Evolutionary conservation across 345 rosid species (phyloP), one percentile per base, ranked within the genome.

Genomic region (Sisymbrium altissimum): DNA sequence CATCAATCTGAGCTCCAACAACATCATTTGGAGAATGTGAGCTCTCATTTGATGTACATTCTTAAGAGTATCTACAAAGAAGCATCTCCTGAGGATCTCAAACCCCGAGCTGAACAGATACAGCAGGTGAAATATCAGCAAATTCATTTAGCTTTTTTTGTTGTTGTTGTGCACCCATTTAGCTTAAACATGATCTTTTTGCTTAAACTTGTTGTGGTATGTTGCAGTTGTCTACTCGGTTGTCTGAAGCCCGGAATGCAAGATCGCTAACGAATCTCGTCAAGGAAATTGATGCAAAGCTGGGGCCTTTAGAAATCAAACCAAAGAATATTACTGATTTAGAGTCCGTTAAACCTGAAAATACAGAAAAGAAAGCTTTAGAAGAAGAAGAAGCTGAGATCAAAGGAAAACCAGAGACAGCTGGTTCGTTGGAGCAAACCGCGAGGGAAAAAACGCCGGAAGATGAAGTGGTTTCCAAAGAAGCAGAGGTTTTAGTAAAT

Each of bases 211-310:
- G 8, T 48, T 36, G 60, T 46, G 21, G 68, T 39, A 12, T 72
- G 62, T 65, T 54, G 77, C 87, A 93, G 96, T 72, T 81, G 64
- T 83, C 87, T 30, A 75, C 72, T 23, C 68, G 74, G 71, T 71
- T 89, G 38, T 81, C 75, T 18, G 82, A 44, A 59, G 83, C 87
- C 30, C 64, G 76, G 46, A 85, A 85, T 71, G 83, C 83, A 48
- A 89, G 94, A 72, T 63, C 91, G 43, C 66, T 93, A 30, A 83
- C 85, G 9, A 62, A 59, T 21, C 82, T 70, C 12, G 81, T 91
- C 65, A 93, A 85, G 83, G 85, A 84, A 71, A 68, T 83, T 66
- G 98, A 91, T 68, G 86, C 86, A 68, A 83, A 82, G 83, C 84
- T 89, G 68, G 89, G 86, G 66, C 86, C 90, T 30, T 36, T 86